phyloP scores from a whole-genome alignment of 2,329 filamentous ascomycete genomes.

The Neofusicoccum cordaticola region DNA sequence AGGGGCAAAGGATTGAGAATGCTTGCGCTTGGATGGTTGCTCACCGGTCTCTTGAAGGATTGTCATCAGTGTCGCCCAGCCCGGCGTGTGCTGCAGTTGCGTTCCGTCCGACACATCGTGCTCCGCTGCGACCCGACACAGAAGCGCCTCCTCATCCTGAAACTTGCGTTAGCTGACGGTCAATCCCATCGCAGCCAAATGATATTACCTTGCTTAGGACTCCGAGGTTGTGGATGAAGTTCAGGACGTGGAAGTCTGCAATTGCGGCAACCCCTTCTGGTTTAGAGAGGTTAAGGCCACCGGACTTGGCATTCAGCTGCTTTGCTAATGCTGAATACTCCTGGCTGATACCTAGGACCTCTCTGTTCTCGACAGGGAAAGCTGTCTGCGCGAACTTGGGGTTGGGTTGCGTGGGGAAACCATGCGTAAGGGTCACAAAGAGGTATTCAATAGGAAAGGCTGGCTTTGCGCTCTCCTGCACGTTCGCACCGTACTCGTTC shows the following conservation, averaged over 20 bases:
- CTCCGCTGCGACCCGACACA: conserved; percentile 79
- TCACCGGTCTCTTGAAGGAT: conserved; percentile 92
- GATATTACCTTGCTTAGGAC: conserved; percentile 74
- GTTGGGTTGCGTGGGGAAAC: conserved; percentile 78
- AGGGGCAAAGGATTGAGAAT: conserved; percentile 19
- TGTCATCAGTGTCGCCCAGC: conserved; percentile 90
- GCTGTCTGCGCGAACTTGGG: conserved; percentile 69
- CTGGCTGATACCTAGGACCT: conserved; percentile 80
- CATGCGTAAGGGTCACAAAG: conserved; percentile 91
- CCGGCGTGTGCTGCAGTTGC: conserved; percentile 79
- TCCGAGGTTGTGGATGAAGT: conserved; percentile 76
- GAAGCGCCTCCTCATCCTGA: conserved; percentile 83
- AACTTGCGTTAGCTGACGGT: conserved; percentile 19
- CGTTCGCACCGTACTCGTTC: conserved; percentile 94
- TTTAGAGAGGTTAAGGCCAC: conserved; percentile 54
- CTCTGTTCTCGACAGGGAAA: conserved; percentile 91
- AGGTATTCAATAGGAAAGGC: conserved; percentile 96
- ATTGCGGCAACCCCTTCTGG: conserved; percentile 65
- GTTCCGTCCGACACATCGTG: conserved; percentile 79
- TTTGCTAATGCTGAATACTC: conserved; percentile 68
- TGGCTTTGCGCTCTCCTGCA: conserved; percentile 95
- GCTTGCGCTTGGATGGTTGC: conserved; percentile 74
- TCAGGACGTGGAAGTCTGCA: conserved; percentile 93
- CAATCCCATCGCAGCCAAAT: neutral
- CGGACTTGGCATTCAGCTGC: conserved; percentile 62